Evolutionary conservation across 1,139 yeast genomes (phyloP).

Genomic region (Saccharomycopsis crataegensis): DNA sequence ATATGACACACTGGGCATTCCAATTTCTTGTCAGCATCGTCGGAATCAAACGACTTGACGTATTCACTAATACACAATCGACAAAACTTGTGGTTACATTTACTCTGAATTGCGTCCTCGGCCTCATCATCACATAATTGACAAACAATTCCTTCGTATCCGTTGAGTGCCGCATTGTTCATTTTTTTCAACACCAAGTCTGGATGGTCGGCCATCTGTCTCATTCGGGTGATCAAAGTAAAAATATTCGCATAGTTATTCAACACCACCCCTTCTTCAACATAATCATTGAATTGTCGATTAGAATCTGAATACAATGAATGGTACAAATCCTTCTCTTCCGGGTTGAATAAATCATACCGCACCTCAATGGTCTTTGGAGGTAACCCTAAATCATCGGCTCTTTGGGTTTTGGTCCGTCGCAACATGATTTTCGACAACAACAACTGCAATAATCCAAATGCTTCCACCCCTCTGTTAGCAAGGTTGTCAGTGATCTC

Average conservation of each 20-base stretch:
- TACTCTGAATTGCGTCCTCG: conserved; percentile 91
- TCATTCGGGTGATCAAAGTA: conserved; percentile 91
- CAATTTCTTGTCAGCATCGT: conserved; percentile 35
- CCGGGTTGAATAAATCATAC: conserved; percentile 81
- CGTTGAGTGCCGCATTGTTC: conserved; percentile 30
- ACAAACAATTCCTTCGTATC: conserved; percentile 51
- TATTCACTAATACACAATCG: conserved; percentile 88
- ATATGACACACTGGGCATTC: conserved; percentile 97
- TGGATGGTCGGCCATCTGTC: conserved; percentile 97
- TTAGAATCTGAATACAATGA: conserved; percentile 81
- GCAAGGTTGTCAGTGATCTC: conserved; percentile 1
- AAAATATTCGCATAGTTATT: conserved; percentile 96
- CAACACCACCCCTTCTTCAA: conserved; percentile 89
- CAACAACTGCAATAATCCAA: conserved; percentile 64
- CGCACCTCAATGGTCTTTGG: conserved; percentile 89
- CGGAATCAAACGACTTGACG: conserved; percentile 72
- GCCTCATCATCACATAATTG: conserved; percentile 96
- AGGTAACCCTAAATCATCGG: conserved; percentile 94
- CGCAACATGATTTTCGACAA: conserved; percentile 80
- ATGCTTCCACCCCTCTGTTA: conserved; percentile 55
- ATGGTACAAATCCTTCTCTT: conserved; percentile 85
- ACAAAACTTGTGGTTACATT: conserved; percentile 90
- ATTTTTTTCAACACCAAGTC: conserved; percentile 79
- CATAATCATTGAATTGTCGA: conserved; percentile 79
- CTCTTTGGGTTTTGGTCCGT: conserved; percentile 90